Evolutionary conservation across 192 early-diverging fungal species (phyloP).

Genomic region (Linderina pennispora): DNA sequence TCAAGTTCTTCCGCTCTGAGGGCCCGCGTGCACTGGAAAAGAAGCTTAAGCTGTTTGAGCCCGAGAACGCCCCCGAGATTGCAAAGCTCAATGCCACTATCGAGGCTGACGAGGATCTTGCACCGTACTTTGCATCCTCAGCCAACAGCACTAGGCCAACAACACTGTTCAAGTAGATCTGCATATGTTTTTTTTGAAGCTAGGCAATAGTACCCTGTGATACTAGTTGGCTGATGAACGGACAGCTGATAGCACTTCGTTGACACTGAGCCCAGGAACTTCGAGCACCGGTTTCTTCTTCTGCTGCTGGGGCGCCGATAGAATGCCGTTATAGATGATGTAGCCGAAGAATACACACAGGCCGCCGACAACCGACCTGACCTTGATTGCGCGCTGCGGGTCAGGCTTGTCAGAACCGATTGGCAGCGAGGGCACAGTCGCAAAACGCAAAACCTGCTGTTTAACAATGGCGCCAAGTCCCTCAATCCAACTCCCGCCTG

Average conservation of each 20-base stretch:
- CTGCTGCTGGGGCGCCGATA: slow-evolving; percentile 10
- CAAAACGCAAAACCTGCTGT: slow-evolving; percentile 8
- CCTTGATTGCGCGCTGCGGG: slow-evolving; percentile 13
- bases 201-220: not conserved
- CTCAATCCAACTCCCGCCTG: slow-evolving; percentile 11
- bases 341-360: slow-evolving; percentile 32
- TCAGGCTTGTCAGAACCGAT: not conserved
- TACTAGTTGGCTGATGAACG: not conserved
- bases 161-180: slow-evolving; percentile 5
- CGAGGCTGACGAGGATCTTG: not conserved
- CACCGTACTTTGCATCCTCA: not conserved
- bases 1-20: slow-evolving; percentile 2
- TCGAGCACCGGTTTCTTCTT: no score
- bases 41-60: not conserved
- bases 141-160: slow-evolving; percentile 1
- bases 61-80: not conserved
- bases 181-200: not conserved
- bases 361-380: slow-evolving; percentile 13
- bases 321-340: slow-evolving; percentile 27
- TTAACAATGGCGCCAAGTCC: slow-evolving; percentile 10
- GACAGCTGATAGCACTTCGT: no score
- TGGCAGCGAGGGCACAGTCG: not conserved
- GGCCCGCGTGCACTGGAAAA: not conserved
- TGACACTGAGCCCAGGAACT: no score
- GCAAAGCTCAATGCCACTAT: slow-evolving; percentile 1